Base-by-base conservation (phyloP, 306 rosid species). In the Begonia peltatifolia region DNA sequence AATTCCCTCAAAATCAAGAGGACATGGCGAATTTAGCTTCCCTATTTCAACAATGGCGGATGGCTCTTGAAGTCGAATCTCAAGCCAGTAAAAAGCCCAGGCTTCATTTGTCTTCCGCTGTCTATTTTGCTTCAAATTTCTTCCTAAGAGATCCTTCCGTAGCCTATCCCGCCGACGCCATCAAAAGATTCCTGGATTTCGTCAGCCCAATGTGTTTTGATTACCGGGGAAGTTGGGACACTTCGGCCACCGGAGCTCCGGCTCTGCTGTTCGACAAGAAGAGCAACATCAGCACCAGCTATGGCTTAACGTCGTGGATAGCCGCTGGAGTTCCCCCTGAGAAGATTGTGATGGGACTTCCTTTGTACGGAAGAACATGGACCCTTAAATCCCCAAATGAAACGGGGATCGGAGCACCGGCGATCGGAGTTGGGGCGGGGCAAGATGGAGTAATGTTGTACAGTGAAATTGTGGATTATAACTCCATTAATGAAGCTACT, bases 141-240 rank as follows among this genome's bases (percentile, higher is more conserved):
- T 17, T 14, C 1, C 14, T 59, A 9, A 42, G 62, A 1, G 90
- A 67, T 1, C 38, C 42, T 5, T 64, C 79, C 0, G 68, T 78
- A 38, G 59, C 84, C 0, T 84, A 82, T 9, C 94, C 94, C 6
- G 66, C 58, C 35, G 66, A 56, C 3, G 74, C 77, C 0, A 79
- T 89, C 9, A 5, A 18, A 0, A 17, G 67, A 1, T 78, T 68
- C 7, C 25, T 85, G 47, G 94, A 89, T 41, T 85, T 93, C 87
- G 79, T 69, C 0, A 80, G 76, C 10, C 87, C 85, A 1, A 85
- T 89, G 97, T 80, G 84, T 67, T 85, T 68, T 15, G 95, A 89
- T 12, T 89, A 68, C 50, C 82, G 82, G 18, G 95, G 95, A 1
- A 14, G 79, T 0, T 80, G 94, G 97, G 71, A 43, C 3, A 79